Percentiles rank a stretch among this genome's conserved stretches.
Evolutionary conservation across 768 basidiomycete species (phyloP).

Genomic region (Harrya chromipes): DNA sequence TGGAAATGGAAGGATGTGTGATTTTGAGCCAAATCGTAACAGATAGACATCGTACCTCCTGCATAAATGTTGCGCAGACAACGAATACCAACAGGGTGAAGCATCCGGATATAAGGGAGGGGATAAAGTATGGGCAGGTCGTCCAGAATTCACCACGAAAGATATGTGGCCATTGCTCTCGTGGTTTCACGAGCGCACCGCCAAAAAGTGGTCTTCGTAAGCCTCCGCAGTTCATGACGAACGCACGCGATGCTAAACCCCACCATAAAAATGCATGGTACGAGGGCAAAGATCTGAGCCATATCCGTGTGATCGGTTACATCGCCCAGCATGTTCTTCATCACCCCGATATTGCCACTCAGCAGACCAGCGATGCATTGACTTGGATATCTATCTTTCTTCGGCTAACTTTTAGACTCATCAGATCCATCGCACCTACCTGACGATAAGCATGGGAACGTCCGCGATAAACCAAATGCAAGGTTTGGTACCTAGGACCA

Average conservation of each 20-base stretch:
- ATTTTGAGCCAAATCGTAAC: background rate
- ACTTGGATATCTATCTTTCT: slow-evolving; percentile 9
- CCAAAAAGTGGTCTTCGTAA: slow-evolving; percentile 49
- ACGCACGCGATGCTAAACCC: slow-evolving; percentile 33
- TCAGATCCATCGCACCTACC: slow-evolving; percentile 30
- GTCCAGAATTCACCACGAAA: slow-evolving; percentile 42
- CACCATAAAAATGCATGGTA: slow-evolving; percentile 27
- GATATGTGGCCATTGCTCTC: slow-evolving; percentile 48
- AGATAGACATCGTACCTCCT: slow-evolving; percentile 24
- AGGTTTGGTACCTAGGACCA: slow-evolving; percentile 53
- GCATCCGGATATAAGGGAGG: slow-evolving; percentile 21
- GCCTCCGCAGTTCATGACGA: background rate
- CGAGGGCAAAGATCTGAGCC: slow-evolving; percentile 34
- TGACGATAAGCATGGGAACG: slow-evolving; percentile 52
- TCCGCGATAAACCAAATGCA: slow-evolving; percentile 59
- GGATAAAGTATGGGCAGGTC: slow-evolving; percentile 34
- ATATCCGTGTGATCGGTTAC: slow-evolving; percentile 42
- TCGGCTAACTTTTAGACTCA: slow-evolving; percentile 3
- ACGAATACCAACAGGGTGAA: slow-evolving; percentile 12
- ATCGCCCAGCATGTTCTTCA: slow-evolving; percentile 70
- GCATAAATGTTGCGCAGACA: slow-evolving; percentile 20
- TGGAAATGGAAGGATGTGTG: slow-evolving; percentile 1
- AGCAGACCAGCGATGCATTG: slow-evolving; percentile 35
- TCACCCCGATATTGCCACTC: slow-evolving; percentile 49
- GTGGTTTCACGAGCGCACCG: slow-evolving; percentile 52